Conservation (phyloP, 2,329 filamentous ascomycete genomes). For the Thielaviopsis musarum region DNA sequence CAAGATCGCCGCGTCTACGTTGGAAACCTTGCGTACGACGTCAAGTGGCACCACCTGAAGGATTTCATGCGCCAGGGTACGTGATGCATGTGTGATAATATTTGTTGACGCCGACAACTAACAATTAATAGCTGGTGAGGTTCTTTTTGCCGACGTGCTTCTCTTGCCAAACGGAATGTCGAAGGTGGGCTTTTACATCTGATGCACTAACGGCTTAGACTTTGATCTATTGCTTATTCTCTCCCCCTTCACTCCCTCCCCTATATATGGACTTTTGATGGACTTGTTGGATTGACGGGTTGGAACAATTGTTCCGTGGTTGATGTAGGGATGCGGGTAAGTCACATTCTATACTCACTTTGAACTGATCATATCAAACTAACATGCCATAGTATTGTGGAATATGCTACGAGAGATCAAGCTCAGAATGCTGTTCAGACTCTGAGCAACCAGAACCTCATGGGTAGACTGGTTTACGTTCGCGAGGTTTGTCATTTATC, state of each 20-base stretch:
- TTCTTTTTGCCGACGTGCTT: slow-evolving; percentile 98
- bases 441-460: slow-evolving; percentile 97
- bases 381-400: slow-evolving; percentile 65
- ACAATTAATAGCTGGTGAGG: slow-evolving; percentile 65
- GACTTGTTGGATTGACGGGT: slow-evolving; percentile 98
- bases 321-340: slow-evolving; percentile 99
- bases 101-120: neutral
- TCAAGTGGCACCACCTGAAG: slow-evolving; percentile 99
- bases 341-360: slow-evolving; percentile 22
- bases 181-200: slow-evolving; percentile 97
- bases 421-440: slow-evolving; percentile 93
- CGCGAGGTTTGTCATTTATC: slow-evolving; percentile 53
- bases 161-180: slow-evolving; percentile 99
- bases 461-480: slow-evolving; percentile 97
- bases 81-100: slow-evolving; percentile 19
- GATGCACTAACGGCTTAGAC: slow-evolving; percentile 31
- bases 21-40: slow-evolving; percentile 96
- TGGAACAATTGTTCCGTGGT: slow-evolving; percentile 64
- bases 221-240: slow-evolving; percentile 37
- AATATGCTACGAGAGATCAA: slow-evolving; percentile 99
- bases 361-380: neutral
- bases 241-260: slow-evolving; percentile 48
- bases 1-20: slow-evolving; percentile 99
- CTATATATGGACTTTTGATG: slow-evolving; percentile 46
- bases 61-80: slow-evolving; percentile 99